phyloP scores from a whole-genome alignment of 495 filamentous ascomycete genomes.

The Neurospora sp. region DNA sequence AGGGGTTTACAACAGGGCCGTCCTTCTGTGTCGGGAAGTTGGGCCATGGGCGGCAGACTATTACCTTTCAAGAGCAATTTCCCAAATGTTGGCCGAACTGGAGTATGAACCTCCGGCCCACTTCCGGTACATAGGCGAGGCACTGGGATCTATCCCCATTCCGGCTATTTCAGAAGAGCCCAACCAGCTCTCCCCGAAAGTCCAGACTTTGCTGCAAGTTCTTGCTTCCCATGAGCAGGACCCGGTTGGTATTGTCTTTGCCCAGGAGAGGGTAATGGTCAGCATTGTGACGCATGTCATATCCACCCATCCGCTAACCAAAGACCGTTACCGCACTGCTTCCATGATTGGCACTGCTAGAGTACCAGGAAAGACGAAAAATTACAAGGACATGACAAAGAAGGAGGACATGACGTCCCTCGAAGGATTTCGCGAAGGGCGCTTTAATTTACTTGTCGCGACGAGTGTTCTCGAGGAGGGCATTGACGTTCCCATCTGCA shows the following conservation, averaged over 20 bases:
- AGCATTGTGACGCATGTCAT: conserved; percentile 58
- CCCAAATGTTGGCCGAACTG: conserved; percentile 26
- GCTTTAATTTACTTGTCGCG: conserved; percentile 67
- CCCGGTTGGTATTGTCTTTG: conserved; percentile 71
- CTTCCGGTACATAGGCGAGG: conserved; percentile 41
- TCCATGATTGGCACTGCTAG: conserved; percentile 67
- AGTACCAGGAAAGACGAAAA: conserved; percentile 32
- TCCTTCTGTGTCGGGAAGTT: conserved; percentile 50
- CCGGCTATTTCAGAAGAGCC: conserved; percentile 15
- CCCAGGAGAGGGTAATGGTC: conserved; percentile 59
- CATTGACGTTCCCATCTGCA: conserved; percentile 78
- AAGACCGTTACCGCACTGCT: conserved; percentile 45
- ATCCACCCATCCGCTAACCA: conserved; percentile 47
- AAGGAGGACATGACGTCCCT: conserved; percentile 49
- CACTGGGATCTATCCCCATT: conserved; percentile 37
- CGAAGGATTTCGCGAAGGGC: conserved; percentile 55
- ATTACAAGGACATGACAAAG: conserved; percentile 52
- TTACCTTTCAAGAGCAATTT: conserved; percentile 52
- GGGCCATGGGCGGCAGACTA: conserved; percentile 65
- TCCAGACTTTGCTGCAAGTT: conserved; percentile 44
- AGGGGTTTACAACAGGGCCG: conserved; percentile 39
- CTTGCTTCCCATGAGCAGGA: conserved; percentile 28
- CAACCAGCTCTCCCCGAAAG: conserved; percentile 41
- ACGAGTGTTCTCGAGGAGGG: conserved; percentile 89
- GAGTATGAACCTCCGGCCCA: conserved; percentile 18